phyloP scores from a whole-genome alignment of 176 grass and related monocot genomes.

The Oryza australiensis region DNA sequence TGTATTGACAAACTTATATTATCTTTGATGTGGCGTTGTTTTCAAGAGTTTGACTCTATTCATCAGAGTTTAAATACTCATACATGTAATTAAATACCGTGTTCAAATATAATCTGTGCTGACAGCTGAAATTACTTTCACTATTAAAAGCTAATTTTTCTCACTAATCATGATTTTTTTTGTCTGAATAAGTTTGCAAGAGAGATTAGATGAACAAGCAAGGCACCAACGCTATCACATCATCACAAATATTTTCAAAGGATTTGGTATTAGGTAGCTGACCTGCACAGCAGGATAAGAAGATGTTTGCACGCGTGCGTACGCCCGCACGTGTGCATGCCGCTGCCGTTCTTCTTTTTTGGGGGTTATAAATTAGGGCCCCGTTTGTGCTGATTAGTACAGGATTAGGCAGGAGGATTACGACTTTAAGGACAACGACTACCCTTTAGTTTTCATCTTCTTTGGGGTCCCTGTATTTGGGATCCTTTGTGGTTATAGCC shows the following conservation, averaged over 20 bases:
- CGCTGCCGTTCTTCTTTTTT: not conserved
- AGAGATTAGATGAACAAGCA: not conserved
- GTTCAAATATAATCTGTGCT: no score
- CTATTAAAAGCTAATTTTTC: not conserved
- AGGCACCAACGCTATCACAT: slow-evolving; percentile 27
- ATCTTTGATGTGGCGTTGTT: not conserved
- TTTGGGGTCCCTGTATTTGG: not conserved
- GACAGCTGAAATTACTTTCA: not conserved
- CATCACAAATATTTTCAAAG: slow-evolving; percentile 25
- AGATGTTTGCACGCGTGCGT: slow-evolving; percentile 5
- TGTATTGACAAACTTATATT: not conserved
- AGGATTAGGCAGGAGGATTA: slow-evolving; percentile 21
- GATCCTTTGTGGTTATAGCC: not conserved
- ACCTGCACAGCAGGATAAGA: slow-evolving; percentile 38
- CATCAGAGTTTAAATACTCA: not conserved
- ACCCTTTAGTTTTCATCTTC: not conserved
- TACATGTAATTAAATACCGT: not conserved
- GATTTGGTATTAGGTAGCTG: slow-evolving; percentile 50
- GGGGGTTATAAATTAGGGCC: not conserved
- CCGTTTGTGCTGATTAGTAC: not conserved
- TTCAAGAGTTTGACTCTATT: not conserved
- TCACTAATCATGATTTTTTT: not conserved
- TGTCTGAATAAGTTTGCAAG: not conserved
- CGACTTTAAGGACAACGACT: slow-evolving; percentile 30
- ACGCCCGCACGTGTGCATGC: slow-evolving; percentile 28